Conservation (phyloP, 1,284 basidiomycete species). For the Fomitopsis betulina region DNA sequence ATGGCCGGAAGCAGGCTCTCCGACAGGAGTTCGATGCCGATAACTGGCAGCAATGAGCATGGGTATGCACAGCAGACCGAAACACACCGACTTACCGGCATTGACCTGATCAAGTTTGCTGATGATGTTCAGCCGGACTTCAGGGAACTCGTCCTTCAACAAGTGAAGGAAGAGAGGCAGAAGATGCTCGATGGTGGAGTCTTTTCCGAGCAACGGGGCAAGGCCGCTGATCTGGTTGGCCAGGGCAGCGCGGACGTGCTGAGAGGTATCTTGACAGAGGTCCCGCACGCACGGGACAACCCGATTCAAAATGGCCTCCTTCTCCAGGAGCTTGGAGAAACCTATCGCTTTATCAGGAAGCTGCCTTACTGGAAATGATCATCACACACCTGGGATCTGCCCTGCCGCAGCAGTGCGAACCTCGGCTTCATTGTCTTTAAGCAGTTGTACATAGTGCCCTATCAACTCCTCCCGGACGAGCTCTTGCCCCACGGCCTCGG, state of each 20-base stretch:
- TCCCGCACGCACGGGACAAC: constrained; percentile 97
- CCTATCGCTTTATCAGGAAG: constrained; percentile 45
- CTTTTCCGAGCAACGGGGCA: constrained; percentile 91
- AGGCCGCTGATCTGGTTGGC: constrained; percentile 98
- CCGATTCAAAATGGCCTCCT: constrained; percentile 89
- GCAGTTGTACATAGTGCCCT: constrained; percentile 86
- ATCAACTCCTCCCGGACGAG: constrained; percentile 95
- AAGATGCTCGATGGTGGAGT: constrained; percentile 95
- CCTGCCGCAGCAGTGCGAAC: constrained; percentile 95
- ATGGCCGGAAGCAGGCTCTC: constrained; percentile 97
- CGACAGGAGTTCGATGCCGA: constrained; percentile 94
- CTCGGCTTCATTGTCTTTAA: constrained; percentile 99
- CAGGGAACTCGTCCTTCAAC: constrained; percentile 98
- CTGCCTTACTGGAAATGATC: neutral
- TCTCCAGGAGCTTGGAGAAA: constrained; percentile 92
- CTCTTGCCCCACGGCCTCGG: constrained; percentile 87
- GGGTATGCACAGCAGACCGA: neutral
- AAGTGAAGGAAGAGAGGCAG: constrained; percentile 95
- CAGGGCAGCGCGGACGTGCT: constrained; percentile 96
- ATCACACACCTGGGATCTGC: constrained; percentile 84
- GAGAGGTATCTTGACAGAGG: constrained; percentile 89
- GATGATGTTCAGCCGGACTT: constrained; percentile 97
- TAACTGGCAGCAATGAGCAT: constrained; percentile 52
- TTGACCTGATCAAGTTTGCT: constrained; percentile 98
- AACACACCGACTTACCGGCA: constrained; percentile 52